phyloP scores from a whole-genome alignment of 805 yeast species.

The Candida sithepensis region DNA sequence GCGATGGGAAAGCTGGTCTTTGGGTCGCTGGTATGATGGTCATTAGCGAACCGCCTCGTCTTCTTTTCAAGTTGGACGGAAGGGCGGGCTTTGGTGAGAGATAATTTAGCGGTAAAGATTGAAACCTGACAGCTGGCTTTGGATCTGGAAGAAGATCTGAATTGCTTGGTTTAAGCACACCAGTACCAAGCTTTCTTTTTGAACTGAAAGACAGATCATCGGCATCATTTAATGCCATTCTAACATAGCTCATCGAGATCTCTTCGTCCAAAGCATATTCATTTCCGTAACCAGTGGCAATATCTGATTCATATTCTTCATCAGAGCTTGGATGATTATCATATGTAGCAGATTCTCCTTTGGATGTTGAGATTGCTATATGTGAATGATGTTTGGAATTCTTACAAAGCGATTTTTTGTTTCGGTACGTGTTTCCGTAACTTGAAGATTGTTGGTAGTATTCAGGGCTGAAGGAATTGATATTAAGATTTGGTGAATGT shows the following conservation, averaged over 20 bases:
- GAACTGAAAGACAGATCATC: neutral
- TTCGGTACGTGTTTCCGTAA: neutral
- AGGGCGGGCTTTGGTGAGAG: neutral
- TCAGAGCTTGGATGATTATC: constrained; percentile 9
- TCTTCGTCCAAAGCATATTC: constrained; percentile 26
- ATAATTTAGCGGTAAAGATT: neutral
- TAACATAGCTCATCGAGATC: constrained; percentile 11
- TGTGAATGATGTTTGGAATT: neutral
- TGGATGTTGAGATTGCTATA: neutral
- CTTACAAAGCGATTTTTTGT: neutral
- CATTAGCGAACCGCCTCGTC: neutral
- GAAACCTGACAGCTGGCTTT: neutral
- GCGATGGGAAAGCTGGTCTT: neutral
- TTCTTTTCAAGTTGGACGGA: neutral
- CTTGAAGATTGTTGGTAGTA: neutral
- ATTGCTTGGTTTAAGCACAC: neutral
- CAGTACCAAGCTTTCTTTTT: neutral
- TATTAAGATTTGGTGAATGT: neutral
- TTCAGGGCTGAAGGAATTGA: neutral
- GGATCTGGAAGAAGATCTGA: neutral
- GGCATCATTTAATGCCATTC: constrained; percentile 1
- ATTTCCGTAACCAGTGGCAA: constrained; percentile 10
- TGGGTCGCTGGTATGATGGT: neutral
- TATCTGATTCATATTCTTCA: constrained; percentile 11
- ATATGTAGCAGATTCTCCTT: neutral